Conservation (phyloP, 306 rosid species). For the Vigna reflexopilosa region DNA sequence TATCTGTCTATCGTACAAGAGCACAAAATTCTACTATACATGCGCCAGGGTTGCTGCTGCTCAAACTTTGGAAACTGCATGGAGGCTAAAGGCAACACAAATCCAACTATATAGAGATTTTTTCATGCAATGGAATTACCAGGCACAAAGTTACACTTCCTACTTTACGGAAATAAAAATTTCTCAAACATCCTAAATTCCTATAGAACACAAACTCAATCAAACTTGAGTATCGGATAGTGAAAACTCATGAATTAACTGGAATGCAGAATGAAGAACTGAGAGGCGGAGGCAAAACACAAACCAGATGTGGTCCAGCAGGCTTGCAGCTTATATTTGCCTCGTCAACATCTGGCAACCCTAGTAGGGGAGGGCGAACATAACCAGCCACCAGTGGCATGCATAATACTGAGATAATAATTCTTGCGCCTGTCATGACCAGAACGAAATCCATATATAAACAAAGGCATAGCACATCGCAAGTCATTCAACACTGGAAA, state of each 20-base stretch:
- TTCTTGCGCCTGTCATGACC: conserved; percentile 75
- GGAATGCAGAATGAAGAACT: conserved; percentile 95
- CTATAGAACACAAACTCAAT: conserved; percentile 35
- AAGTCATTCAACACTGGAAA: conserved; percentile 36
- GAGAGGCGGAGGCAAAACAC: conserved; percentile 91
- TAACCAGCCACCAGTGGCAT: conserved; percentile 94
- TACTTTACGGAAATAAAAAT: conserved; percentile 30
- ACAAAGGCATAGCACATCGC: conserved; percentile 4
- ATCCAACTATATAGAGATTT: conserved; percentile 43
- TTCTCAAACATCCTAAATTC: conserved; percentile 32
- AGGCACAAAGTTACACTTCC: conserved; percentile 51
- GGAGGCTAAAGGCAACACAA: conserved; percentile 36
- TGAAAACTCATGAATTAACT: conserved; percentile 55
- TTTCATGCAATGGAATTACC: conserved; percentile 34
- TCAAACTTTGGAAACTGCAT: conserved; percentile 45
- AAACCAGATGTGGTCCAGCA: conserved; percentile 92
- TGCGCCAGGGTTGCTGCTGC: conserved; percentile 41
- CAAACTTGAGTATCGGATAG: conserved; percentile 34
- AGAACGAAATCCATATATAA: conserved; percentile 40
- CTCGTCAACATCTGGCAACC: conserved; percentile 81
- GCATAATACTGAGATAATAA: conserved; percentile 81
- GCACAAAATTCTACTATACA: conserved; percentile 64
- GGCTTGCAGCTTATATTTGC: conserved; percentile 88
- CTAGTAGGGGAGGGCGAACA: conserved; percentile 90
- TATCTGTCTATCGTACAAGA: conserved; percentile 50